A percentile compares a stretch with the other conserved stretches of the same genome.
These are phyloP conservation scores for Tylopilus sp. DNA, from an alignment of 1,284 basidiomycete genomes.

Conservation along the genomic window DNA sequence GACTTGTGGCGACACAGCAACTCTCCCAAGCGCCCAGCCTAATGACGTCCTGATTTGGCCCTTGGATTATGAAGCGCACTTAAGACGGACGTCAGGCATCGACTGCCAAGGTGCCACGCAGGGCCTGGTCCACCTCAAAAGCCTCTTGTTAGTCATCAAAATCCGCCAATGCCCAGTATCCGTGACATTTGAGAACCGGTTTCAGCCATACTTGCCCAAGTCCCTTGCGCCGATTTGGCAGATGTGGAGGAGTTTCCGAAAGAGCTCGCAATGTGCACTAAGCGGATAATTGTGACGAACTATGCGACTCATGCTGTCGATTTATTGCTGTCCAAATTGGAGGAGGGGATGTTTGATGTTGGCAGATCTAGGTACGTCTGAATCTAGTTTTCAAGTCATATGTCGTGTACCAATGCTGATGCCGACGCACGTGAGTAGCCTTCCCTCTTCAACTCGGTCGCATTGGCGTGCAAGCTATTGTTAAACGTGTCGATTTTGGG, in stretches of 20 bases:
- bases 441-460: slow-evolving; percentile 70
- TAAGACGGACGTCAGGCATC: slow-evolving; percentile 94
- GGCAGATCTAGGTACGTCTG: slow-evolving; percentile 85
- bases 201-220: slow-evolving; percentile 95
- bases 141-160: slow-evolving; percentile 91
- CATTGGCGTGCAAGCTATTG: slow-evolving; percentile 94
- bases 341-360: slow-evolving; percentile 94
- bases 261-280: slow-evolving; percentile 98
- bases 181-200: slow-evolving; percentile 95
- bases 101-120: slow-evolving; percentile 98
- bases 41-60: slow-evolving; percentile 81
- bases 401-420: no score
- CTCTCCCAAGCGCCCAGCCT: no score
- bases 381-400: no score
- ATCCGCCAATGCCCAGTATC: slow-evolving; percentile 90
- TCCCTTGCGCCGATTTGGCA: slow-evolving; percentile 96
- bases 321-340: slow-evolving; percentile 93
- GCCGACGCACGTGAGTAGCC: no score
- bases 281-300: slow-evolving; percentile 98
- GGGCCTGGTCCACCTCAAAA: slow-evolving; percentile 95
- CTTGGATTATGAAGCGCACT: slow-evolving; percentile 91
- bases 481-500: slow-evolving; percentile 86
- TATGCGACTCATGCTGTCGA: slow-evolving; percentile 95
- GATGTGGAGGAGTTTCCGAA: slow-evolving; percentile 95
- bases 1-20: no score